Evolutionary conservation across 164 flowering plant species (phyloP).

Genomic region (Houttuynia cordata): DNA sequence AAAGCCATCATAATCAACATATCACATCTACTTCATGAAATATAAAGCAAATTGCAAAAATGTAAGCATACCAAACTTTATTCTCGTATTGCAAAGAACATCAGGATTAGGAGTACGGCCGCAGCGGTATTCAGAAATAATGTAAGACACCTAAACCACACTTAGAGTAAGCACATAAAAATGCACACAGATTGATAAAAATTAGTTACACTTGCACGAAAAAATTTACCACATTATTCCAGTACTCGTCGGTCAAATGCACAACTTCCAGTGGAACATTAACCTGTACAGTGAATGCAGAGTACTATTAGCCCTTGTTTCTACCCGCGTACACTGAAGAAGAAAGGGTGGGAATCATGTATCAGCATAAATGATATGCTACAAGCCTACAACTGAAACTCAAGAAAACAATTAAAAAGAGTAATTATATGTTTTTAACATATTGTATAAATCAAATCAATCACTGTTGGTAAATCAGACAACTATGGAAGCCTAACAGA

Average conservation of each 20-base stretch:
- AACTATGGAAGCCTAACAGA: too few relatives aligned
- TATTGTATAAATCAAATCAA: too few relatives aligned
- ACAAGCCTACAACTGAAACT: too few relatives aligned
- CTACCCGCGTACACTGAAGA: not conserved
- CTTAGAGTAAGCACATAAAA: not conserved
- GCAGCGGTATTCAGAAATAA: conserved; percentile 74
- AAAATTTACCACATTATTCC: conserved; percentile 76
- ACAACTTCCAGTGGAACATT: conserved; percentile 86
- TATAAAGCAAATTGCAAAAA: not conserved
- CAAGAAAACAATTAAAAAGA: too few relatives aligned
- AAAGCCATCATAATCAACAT: not conserved
- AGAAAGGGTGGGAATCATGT: not conserved
- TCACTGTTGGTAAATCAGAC: too few relatives aligned
- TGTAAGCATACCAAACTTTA: conserved; percentile 64
- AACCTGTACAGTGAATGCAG: conserved; percentile 29
- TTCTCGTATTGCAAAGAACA: conserved; percentile 95
- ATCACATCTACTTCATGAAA: not conserved
- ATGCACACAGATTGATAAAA: not conserved
- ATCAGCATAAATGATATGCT: not conserved
- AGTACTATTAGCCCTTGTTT: not conserved
- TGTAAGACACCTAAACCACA: conserved; percentile 65
- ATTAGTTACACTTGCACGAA: not conserved
- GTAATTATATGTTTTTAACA: too few relatives aligned
- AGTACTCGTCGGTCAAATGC: conserved; percentile 89
- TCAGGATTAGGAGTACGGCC: conserved; percentile 98